Percentiles rank a stretch among this genome's conserved stretches.
phyloP scores from a whole-genome alignment of 139 green algal genomes.

The Spirogloea muscicola region DNA sequence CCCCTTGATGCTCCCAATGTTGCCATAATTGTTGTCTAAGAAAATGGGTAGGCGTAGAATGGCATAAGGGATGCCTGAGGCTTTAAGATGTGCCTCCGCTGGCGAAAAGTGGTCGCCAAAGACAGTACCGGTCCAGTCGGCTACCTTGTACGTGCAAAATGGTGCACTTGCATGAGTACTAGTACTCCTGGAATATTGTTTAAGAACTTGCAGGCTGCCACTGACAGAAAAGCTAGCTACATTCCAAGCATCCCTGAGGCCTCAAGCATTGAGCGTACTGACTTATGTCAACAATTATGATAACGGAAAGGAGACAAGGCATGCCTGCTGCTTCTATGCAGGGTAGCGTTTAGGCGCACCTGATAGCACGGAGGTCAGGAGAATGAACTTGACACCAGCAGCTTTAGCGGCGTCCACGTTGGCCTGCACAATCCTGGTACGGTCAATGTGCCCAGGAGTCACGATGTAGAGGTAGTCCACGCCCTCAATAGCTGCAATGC shows the following conservation, averaged over 20 bases:
- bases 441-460: not conserved
- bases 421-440: not conserved
- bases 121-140: not conserved
- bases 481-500: not conserved
- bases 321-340: too few relatives aligned
- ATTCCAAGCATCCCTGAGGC: too few relatives aligned
- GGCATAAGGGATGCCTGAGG: not conserved
- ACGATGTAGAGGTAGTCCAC: constrained; percentile 2
- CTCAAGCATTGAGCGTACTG: too few relatives aligned
- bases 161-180: too few relatives aligned
- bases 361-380: too few relatives aligned
- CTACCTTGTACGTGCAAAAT: too few relatives aligned
- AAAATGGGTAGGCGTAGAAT: constrained; percentile 5
- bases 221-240: too few relatives aligned
- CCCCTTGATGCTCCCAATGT: constrained; percentile 2
- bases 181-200: too few relatives aligned
- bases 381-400: constrained; percentile 10
- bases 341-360: too few relatives aligned
- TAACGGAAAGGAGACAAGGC: too few relatives aligned
- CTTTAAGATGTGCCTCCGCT: not conserved
- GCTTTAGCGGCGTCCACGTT: constrained; percentile 3
- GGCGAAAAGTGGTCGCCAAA: constrained; percentile 8
- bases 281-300: too few relatives aligned
- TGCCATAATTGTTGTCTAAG: constrained; percentile 4
- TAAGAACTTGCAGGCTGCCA: too few relatives aligned